These are phyloP conservation scores for Rhizopus delemar DNA, from an alignment of 371 early-diverging fungal species.

Conservation along the genomic window DNA sequence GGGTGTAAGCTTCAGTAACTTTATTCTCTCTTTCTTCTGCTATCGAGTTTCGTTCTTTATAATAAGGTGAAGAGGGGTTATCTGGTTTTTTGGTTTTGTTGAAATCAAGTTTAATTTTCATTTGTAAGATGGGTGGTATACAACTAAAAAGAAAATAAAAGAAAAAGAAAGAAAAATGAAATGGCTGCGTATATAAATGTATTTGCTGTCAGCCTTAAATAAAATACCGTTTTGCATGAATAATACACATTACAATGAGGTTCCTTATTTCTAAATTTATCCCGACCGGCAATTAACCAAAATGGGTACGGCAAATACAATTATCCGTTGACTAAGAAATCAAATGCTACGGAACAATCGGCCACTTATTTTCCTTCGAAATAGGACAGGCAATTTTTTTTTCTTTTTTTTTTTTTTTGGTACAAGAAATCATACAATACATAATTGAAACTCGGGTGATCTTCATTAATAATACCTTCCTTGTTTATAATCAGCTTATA, in stretches of 20 bases:
- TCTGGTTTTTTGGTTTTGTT: neutral
- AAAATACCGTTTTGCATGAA: neutral
- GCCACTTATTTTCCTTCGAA: too few species aligned
- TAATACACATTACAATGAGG: neutral
- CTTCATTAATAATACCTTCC: too few species aligned
- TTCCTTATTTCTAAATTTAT: neutral
- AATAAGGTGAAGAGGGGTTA: neutral
- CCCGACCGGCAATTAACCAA: constrained; percentile 1
- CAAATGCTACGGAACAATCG: too few species aligned
- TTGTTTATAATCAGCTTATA: too few species aligned
- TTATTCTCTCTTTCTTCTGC: constrained; percentile 7
- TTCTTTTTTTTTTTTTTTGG: too few species aligned
- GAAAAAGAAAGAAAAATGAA: neutral
- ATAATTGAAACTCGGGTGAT: too few species aligned
- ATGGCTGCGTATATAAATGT: neutral
- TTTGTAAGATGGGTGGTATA: neutral
- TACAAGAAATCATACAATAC: too few species aligned
- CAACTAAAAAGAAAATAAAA: neutral
- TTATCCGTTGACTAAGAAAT: neutral
- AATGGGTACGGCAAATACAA: neutral
- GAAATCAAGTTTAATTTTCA: neutral
- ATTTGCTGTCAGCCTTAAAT: neutral
- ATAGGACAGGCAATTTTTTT: too few species aligned
- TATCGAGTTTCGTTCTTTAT: neutral
- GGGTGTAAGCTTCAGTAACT: constrained; percentile 16